A percentile compares a stretch with the other conserved stretches of the same genome.
Conservation (phyloP, 192 early-diverging fungal species). For the Anaeromyces robustus region DNA sequence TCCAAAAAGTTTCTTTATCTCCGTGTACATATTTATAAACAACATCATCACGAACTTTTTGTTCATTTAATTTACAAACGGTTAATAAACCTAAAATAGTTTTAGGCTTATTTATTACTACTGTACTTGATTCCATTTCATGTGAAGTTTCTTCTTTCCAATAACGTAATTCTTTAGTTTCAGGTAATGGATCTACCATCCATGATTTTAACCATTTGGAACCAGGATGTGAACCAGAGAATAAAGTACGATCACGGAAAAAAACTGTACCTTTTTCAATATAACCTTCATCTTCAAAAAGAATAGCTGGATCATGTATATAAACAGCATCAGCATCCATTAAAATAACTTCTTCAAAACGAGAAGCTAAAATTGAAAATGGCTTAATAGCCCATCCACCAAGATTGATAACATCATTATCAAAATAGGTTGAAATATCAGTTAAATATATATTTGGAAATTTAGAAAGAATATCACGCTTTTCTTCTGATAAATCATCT, state of each 20-base stretch:
- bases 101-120: conserved; percentile 31
- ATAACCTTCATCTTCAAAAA: conserved; percentile 33
- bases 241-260: conserved; percentile 46
- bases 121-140: conserved; percentile 49
- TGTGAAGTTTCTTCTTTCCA: conserved; percentile 4
- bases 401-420: conserved; percentile 20
- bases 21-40: conserved; percentile 29
- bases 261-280: conserved; percentile 33
- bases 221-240: conserved; percentile 10
- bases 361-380: conserved; percentile 41
- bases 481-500: conserved; percentile 14
- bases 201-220: conserved; percentile 30
- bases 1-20: conserved; percentile 60
- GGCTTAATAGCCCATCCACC: conserved; percentile 54
- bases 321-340: conserved; percentile 57
- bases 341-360: conserved; percentile 43
- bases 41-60: conserved; percentile 26
- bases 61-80: conserved; percentile 20
- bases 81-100: conserved; percentile 30
- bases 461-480: conserved; percentile 10
- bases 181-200: conserved; percentile 22
- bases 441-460: conserved; percentile 15
- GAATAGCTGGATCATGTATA: conserved; percentile 32
- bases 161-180: conserved; percentile 19
- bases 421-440: conserved; percentile 16